These are phyloP conservation scores for Glaciozyma martinii DNA, from an alignment of 768 basidiomycete species.

Conservation along the genomic window DNA sequence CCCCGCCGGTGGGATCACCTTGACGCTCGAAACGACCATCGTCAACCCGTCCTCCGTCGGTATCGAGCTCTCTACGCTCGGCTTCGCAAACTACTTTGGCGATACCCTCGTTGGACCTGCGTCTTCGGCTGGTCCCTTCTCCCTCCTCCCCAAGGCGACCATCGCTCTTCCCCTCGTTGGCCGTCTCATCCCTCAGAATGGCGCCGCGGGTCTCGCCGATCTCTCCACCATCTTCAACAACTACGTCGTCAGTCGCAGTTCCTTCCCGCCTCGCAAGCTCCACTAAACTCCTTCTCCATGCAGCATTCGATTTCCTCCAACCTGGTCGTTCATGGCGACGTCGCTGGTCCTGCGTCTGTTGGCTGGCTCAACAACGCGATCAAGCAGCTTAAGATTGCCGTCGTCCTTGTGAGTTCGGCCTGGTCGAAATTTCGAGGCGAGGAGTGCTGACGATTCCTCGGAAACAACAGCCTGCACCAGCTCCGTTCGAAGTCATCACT, in stretches of 20 bases:
- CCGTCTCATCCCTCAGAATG: conserved; percentile 56
- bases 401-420: conserved; percentile 45
- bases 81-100: conserved; percentile 53
- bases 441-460: too few relatives aligned
- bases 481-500: conserved; percentile 47
- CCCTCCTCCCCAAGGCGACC: conserved; percentile 50
- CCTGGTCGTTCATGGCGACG: conserved; percentile 38
- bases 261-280: background rate
- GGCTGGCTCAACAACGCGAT: conserved; percentile 67
- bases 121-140: conserved; percentile 47
- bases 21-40: conserved; percentile 56
- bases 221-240: conserved; percentile 63
- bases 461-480: background rate
- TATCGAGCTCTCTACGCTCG: conserved; percentile 53
- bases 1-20: conserved; percentile 59
- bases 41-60: conserved; percentile 71
- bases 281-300: too few relatives aligned
- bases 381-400: conserved; percentile 52
- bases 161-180: conserved; percentile 52
- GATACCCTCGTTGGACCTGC: conserved; percentile 52
- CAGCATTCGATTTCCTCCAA: conserved; percentile 1
- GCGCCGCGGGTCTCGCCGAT: conserved; percentile 42
- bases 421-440: background rate
- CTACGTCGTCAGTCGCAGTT: conserved; percentile 43
- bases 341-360: conserved; percentile 38